Evolutionary conservation across 2,329 filamentous ascomycete genomes (phyloP).

Genomic region (Microcyclosporella mali): DNA sequence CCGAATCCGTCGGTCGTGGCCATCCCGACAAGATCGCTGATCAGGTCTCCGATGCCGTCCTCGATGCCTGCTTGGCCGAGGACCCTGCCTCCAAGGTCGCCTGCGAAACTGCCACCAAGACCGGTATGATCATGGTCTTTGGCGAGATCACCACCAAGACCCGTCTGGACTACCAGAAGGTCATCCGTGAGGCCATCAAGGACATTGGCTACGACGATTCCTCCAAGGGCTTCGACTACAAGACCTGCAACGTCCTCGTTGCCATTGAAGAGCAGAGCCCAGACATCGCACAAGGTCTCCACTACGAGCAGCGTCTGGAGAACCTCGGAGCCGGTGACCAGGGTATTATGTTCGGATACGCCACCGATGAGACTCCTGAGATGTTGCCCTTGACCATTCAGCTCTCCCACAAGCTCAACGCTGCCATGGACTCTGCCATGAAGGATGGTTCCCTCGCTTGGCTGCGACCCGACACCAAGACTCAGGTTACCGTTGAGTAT

Average conservation of each 20-base stretch:
- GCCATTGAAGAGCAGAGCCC: conserved; percentile 99
- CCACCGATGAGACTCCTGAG: conserved; percentile 97
- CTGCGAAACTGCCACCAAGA: conserved; percentile 99
- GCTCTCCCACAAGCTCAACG: conserved; percentile 94
- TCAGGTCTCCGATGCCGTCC: conserved; percentile 95
- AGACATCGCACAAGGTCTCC: conserved; percentile 97
- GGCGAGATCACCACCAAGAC: conserved; percentile 98
- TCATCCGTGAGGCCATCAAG: conserved; percentile 91
- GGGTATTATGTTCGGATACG: conserved; percentile 99
- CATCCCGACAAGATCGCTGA: conserved; percentile 49
- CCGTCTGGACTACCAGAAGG: conserved; percentile 93
- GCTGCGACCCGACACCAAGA: conserved; percentile 99
- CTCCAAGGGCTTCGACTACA: conserved; percentile 98
- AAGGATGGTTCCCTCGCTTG: conserved; percentile 82
- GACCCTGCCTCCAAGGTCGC: conserved; percentile 97
- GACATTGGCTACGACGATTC: conserved; percentile 98
- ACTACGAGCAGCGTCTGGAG: conserved; percentile 96
- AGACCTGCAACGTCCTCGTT: conserved; percentile 97
- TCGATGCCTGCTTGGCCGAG: conserved; percentile 92
- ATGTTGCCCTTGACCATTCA: conserved; percentile 89
- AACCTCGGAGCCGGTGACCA: conserved; percentile 98
- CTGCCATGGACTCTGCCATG: conserved; percentile 84
- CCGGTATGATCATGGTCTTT: conserved; percentile 98
- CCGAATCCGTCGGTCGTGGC: conserved; percentile 44
- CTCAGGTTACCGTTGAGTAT: conserved; percentile 98